A percentile compares a stretch with the other conserved stretches of the same genome.
Conservation (phyloP, 306 rosid genomes). For the Vigna nakashimae region DNA sequence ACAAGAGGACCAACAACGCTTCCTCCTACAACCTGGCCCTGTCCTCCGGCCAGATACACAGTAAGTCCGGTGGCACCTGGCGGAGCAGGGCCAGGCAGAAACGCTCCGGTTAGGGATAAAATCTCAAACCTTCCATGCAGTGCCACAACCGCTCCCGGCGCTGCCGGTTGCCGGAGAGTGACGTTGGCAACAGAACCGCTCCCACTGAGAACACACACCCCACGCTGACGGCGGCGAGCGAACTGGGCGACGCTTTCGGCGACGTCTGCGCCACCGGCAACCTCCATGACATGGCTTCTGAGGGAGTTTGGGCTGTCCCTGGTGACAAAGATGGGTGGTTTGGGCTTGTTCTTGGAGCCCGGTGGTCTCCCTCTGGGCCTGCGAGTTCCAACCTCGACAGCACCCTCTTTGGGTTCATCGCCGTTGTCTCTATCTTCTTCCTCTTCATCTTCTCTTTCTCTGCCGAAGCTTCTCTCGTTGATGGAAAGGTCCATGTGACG, state of each 20-base stretch:
- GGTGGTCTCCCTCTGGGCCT: slow-evolving; percentile 92
- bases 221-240: slow-evolving; percentile 81
- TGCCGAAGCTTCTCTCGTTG: slow-evolving; percentile 57
- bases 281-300: slow-evolving; percentile 88
- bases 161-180: slow-evolving; percentile 81
- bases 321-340: slow-evolving; percentile 86
- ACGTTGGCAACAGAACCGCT: slow-evolving; percentile 92
- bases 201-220: slow-evolving; percentile 89
- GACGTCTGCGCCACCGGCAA: slow-evolving; percentile 79
- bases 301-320: slow-evolving; percentile 88
- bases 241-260: slow-evolving; percentile 80
- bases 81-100: slow-evolving; percentile 85
- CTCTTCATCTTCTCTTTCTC: slow-evolving; percentile 3
- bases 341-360: slow-evolving; percentile 90
- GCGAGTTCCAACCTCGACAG: slow-evolving; percentile 72
- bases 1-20: slow-evolving; percentile 85
- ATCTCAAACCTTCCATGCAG: slow-evolving; percentile 94
- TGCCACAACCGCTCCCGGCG: slow-evolving; percentile 76
- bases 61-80: slow-evolving; percentile 86
- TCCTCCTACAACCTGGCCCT: slow-evolving; percentile 90
- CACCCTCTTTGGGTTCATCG: slow-evolving; percentile 82
- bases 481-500: slow-evolving; percentile 60
- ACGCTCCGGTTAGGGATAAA: slow-evolving; percentile 77
- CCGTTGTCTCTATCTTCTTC: slow-evolving; percentile 61
- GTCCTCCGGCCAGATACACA: slow-evolving; percentile 86